A percentile compares a stretch with the other conserved stretches of the same genome.
Conservation (phyloP, 495 filamentous ascomycete species). For the Aspergillus taichungensis region DNA sequence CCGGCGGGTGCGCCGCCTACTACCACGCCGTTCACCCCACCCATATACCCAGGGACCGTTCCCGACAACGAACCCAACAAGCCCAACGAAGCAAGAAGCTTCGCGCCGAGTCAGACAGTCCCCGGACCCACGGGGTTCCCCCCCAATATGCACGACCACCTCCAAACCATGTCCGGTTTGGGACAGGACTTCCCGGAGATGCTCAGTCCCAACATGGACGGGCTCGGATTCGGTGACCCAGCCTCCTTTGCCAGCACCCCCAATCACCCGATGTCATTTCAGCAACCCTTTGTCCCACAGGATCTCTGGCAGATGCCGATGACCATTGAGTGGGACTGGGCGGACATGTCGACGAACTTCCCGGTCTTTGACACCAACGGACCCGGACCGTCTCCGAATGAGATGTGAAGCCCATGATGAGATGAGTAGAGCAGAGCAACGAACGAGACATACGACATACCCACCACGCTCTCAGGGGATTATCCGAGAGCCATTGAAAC, state of each 20-base stretch:
- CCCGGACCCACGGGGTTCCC: conserved; percentile 20
- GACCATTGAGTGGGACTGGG: conserved; percentile 98
- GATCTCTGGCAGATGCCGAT: conserved; percentile 95
- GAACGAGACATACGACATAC: not conserved
- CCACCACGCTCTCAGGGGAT: no score
- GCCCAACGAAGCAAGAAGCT: conserved; percentile 20
- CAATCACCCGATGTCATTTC: conserved; percentile 48
- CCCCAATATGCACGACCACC: conserved; percentile 17
- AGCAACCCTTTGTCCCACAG: conserved; percentile 92
- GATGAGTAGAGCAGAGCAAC: no score
- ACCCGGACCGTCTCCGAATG: conserved; percentile 18
- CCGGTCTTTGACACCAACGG: conserved; percentile 27
- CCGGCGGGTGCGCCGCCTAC: conserved; percentile 18
- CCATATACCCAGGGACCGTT: conserved; percentile 22
- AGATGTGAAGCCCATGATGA: conserved; percentile 5
- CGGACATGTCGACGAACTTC: conserved; percentile 60
- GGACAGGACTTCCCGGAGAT: conserved; percentile 32
- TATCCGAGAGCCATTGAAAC: no score
- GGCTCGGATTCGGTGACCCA: conserved; percentile 37
- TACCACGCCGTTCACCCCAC: conserved; percentile 26
- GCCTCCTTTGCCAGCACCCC: conserved; percentile 23
- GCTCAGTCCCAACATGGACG: conserved; percentile 33
- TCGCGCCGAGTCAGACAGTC: conserved; percentile 24
- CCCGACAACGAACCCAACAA: conserved; percentile 16
- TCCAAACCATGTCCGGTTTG: conserved; percentile 25